These are phyloP conservation scores for Erodium trifolium DNA, from an alignment of 441 rosid genomes.

Conservation along the genomic window DNA sequence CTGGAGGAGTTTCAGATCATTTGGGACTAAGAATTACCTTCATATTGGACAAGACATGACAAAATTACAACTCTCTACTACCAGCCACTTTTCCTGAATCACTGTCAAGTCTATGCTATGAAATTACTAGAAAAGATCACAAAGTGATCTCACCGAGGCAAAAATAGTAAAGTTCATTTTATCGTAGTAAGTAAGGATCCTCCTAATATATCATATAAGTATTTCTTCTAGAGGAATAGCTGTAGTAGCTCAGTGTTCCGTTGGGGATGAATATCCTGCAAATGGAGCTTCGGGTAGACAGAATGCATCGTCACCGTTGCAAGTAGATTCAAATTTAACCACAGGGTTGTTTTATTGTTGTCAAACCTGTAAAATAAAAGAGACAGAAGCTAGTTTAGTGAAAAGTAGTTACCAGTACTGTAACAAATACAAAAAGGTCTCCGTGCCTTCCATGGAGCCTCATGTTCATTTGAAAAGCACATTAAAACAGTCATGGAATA, in stretches of 20 bases:
- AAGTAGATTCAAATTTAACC: too few species aligned
- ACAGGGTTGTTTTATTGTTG: neutral
- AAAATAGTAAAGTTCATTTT: neutral
- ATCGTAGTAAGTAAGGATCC: too few species aligned
- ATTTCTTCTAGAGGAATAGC: neutral
- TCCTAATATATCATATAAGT: neutral
- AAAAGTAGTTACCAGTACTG: neutral
- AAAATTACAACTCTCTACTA: neutral
- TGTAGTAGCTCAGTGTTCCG: neutral
- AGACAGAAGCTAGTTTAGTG: neutral
- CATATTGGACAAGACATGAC: neutral
- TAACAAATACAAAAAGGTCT: neutral
- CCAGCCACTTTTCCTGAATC: neutral
- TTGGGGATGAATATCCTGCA: neutral
- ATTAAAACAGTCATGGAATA: neutral
- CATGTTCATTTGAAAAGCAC: neutral
- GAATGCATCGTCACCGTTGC: too few species aligned
- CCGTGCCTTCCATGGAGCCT: neutral
- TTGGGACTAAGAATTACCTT: neutral
- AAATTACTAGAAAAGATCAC: neutral
- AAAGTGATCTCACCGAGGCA: neutral
- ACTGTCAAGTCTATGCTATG: neutral
- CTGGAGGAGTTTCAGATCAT: neutral
- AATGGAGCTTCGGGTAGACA: too few species aligned
- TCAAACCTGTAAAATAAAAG: neutral